Evolutionary conservation across 495 filamentous ascomycete species (phyloP).

Genomic region (Rhypophila decipiens): DNA sequence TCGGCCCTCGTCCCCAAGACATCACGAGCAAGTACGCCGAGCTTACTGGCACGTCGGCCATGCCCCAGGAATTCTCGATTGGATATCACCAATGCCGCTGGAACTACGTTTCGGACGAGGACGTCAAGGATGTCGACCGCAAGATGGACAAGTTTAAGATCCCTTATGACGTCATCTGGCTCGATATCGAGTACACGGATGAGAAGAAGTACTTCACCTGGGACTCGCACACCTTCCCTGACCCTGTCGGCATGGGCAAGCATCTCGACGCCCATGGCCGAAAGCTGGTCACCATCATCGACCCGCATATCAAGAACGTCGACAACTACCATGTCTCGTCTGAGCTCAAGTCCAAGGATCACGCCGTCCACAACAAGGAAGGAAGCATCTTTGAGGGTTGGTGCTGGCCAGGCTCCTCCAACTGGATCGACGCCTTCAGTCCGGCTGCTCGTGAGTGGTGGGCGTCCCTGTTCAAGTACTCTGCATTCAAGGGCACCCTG

Average conservation of each 20-base stretch:
- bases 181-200: conserved; percentile 94
- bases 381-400: conserved; percentile 85
- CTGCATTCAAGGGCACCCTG: conserved; percentile 73
- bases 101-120: conserved; percentile 97
- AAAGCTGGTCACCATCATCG: conserved; percentile 90
- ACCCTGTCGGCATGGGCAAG: conserved; percentile 82
- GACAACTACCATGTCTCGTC: conserved; percentile 68
- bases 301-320: conserved; percentile 95
- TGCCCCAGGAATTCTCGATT: conserved; percentile 87
- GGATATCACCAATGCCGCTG: conserved; percentile 96
- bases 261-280: conserved; percentile 75
- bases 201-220: conserved; percentile 97
- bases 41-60: conserved; percentile 87
- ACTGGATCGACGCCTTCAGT: conserved; percentile 95
- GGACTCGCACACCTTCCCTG: conserved; percentile 78
- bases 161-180: conserved; percentile 97
- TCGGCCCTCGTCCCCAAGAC: conserved; percentile 78
- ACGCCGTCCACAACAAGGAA: conserved; percentile 85
- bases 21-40: conserved; percentile 75
- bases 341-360: conserved; percentile 73
- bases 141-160: conserved; percentile 94
- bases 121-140: conserved; percentile 91
- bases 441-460: conserved; percentile 85
- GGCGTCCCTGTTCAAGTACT: conserved; percentile 78
- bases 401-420: conserved; percentile 95